Evolutionary conservation across 768 basidiomycete genomes (phyloP).

Genomic region (Lactarius vividus): DNA sequence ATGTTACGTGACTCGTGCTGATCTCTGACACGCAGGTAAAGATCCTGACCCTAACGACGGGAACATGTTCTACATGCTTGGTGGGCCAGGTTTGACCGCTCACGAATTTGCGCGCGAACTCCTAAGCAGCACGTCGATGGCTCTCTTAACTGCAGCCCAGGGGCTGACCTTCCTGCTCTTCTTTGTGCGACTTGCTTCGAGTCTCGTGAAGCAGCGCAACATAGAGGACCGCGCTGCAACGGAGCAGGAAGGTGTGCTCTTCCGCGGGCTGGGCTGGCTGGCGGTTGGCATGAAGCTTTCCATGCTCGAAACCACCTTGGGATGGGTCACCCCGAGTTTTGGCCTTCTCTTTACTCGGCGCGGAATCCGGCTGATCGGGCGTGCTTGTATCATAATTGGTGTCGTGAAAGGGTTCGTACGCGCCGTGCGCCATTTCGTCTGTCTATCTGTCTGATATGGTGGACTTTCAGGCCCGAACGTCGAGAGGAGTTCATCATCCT

Average conservation of each 20-base stretch:
- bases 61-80: constrained; percentile 23
- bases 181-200: constrained; percentile 54
- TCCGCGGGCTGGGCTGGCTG: constrained; percentile 67
- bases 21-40: constrained; percentile 8
- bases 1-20: not conserved
- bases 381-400: constrained; percentile 59
- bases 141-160: constrained; percentile 57
- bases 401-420: constrained; percentile 64
- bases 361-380: constrained; percentile 51
- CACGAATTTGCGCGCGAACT: constrained; percentile 50
- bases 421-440: not conserved
- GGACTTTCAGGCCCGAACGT: constrained; percentile 18
- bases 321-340: constrained; percentile 57
- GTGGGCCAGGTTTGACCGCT: constrained; percentile 42
- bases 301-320: constrained; percentile 60
- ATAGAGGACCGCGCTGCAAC: constrained; percentile 48
- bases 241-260: constrained; percentile 43
- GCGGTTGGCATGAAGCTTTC: constrained; percentile 59
- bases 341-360: constrained; percentile 53
- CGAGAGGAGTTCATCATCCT: constrained; percentile 25
- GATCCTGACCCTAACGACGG: not conserved
- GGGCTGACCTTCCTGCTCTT: constrained; percentile 54
- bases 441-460: not conserved
- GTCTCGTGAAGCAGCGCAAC: constrained; percentile 48
- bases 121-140: constrained; percentile 59